phyloP scores from a whole-genome alignment of 495 filamentous ascomycete genomes.

The Penicillium dipodomyicola region DNA sequence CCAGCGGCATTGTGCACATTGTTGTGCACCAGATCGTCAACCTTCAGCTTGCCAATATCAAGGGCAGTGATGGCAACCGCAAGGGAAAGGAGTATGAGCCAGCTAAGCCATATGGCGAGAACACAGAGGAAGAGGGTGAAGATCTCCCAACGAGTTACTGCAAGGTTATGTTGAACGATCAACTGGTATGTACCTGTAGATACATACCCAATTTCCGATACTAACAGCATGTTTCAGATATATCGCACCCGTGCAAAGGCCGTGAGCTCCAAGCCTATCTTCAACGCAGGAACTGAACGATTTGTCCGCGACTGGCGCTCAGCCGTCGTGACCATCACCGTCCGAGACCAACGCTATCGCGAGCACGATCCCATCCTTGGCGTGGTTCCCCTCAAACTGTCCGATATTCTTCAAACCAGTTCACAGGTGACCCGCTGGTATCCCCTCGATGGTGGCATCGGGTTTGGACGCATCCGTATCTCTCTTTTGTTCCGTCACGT shows the following conservation, averaged over 20 bases:
- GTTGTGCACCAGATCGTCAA: conserved; percentile 95
- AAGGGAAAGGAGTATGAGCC: conserved; percentile 85
- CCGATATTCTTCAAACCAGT: conserved; percentile 78
- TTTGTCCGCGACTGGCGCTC: conserved; percentile 96
- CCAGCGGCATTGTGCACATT: conserved; percentile 77
- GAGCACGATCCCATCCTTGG: conserved; percentile 95
- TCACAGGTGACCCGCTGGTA: conserved; percentile 76
- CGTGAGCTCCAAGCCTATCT: conserved; percentile 89
- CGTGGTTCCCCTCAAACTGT: conserved; percentile 81
- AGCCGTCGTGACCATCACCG: conserved; percentile 77
- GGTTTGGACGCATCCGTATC: conserved; percentile 87
- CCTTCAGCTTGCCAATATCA: conserved; percentile 79
- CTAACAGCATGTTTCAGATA: conserved; percentile 37
- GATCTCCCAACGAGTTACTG: conserved; percentile 86
- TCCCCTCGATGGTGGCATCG: conserved; percentile 64
- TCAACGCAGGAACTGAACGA: conserved; percentile 91
- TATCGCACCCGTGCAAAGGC: conserved; percentile 92
- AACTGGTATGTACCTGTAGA: conserved; percentile 53
- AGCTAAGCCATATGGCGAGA: conserved; percentile 80
- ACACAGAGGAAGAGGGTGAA: conserved; percentile 72
- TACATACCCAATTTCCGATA: neutral
- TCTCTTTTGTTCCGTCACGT: conserved; percentile 83
- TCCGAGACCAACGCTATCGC: conserved; percentile 81
- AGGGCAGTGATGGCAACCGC: conserved; percentile 55
- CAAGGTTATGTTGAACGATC: conserved; percentile 84